Percentiles rank a stretch among this genome's conserved stretches.
Conservation (phyloP, 106 monocot species). For the Allium sativum region DNA sequence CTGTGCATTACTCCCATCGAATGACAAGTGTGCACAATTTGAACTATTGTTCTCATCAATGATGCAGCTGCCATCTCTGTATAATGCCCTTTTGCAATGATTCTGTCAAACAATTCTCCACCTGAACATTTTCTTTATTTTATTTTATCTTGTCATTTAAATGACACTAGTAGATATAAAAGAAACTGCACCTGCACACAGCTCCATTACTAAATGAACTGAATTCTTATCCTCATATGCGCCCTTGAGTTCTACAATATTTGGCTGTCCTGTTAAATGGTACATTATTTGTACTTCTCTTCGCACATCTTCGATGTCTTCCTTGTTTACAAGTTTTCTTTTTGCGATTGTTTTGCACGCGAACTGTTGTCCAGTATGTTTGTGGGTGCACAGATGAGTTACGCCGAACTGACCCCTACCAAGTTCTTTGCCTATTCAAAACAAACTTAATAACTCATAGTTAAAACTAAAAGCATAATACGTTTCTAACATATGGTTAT, state of each 20-base stretch:
- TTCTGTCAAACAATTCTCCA: constrained; percentile 39
- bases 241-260: constrained; percentile 46
- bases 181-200: constrained; percentile 13
- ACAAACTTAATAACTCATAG: background rate
- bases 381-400: constrained; percentile 45
- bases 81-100: constrained; percentile 38
- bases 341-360: constrained; percentile 66
- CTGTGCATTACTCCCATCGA: constrained; percentile 64
- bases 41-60: constrained; percentile 44
- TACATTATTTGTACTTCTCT: constrained; percentile 66
- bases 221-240: constrained; percentile 61
- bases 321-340: constrained; percentile 37
- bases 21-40: constrained; percentile 51
- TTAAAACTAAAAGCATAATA: too few species aligned
- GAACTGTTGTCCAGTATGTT: constrained; percentile 29
- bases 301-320: constrained; percentile 52
- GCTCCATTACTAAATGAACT: constrained; percentile 47
- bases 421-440: constrained; percentile 42
- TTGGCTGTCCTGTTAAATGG: constrained; percentile 57
- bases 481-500: too few species aligned
- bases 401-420: constrained; percentile 62
- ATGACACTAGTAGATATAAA: too few species aligned
- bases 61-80: constrained; percentile 35
- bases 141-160: too few species aligned
- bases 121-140: constrained; percentile 2